Evolutionary conservation across 345 rosid genomes (phyloP).

Genomic region (Lepidium africanum): DNA sequence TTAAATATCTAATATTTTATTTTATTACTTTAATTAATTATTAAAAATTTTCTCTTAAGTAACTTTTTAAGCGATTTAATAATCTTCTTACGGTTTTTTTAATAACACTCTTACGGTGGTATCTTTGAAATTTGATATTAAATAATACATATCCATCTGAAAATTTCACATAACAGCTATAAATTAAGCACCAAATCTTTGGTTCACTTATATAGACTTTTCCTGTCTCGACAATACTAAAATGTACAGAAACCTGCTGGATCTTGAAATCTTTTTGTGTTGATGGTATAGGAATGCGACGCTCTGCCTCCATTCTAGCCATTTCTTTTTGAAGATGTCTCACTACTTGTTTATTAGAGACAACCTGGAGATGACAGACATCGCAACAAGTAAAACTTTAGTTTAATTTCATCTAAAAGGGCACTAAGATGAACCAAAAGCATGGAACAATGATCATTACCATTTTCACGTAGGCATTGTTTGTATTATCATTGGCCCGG

Average conservation of each 20-base stretch:
- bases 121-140: no score
- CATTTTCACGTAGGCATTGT: constrained; percentile 99
- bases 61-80: no score
- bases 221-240: not conserved
- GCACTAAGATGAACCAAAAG: not conserved
- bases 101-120: no score
- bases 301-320: constrained; percentile 92
- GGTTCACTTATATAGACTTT: not conserved
- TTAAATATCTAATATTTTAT: no score
- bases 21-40: no score
- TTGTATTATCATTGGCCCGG: constrained; percentile 97
- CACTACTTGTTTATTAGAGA: constrained; percentile 93
- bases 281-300: constrained; percentile 87
- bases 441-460: constrained; percentile 36
- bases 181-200: not conserved
- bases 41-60: no score
- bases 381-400: not conserved
- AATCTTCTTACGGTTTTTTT: no score
- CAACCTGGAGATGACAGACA: constrained; percentile 42
- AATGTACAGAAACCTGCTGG: constrained; percentile 47
- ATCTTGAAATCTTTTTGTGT: constrained; percentile 81
- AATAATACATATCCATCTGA: constrained; percentile 98
- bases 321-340: constrained; percentile 99
- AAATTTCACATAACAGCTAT: constrained; percentile 4
- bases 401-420: not conserved